Base-by-base conservation (phyloP, 2,329 filamentous ascomycete genomes). In the Cytospora piceae region DNA sequence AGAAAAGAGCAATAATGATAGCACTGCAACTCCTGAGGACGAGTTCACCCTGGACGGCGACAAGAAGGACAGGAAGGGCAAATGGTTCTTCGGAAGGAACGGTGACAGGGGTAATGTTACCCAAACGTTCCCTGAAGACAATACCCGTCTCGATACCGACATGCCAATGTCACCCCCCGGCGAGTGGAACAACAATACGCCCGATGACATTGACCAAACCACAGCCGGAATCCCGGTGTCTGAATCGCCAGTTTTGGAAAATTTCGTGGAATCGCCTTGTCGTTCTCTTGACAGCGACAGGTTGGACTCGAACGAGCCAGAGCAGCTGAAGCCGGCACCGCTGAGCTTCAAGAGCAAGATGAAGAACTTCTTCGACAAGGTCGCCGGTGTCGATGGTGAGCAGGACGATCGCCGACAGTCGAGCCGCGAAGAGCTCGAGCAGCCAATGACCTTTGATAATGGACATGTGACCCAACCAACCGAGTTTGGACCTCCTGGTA, bases 311-410 rank as follows among this genome's bases (percentile, higher is more conserved):
- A 4, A 2, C n/a, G 42, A 39, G n/a, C 32, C 52, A 4, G 57
- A 58, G 32, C 54, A 60, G 49, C 11, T 42, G n/a, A 58, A 67
- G 58, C 46, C 46, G 6, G 53, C 24, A 27, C 53, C 58, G 9
- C 12, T 46, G 15, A 53, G 32, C 14, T 20, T 67, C 27, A 67
- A 58, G 22, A 27, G 32, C 37, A 64, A 42, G 32, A 8, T 65
- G 34, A 54, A n/a, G 32, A 61, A 37, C 6, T 8, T 67, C 17
- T 61, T 67, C 11, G 53, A 42, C 53, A 67, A 67, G 22, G 8
- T 24, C 3, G 46, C 24, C 15, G 20, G 49, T 5, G 53, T n/a
- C 5, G 42, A 27, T 20, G 61, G 39, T 22, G 39, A 34, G 0
- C 5, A 54, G 2, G 53, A 57, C 32, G 3, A 56, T n/a, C 14